Evolutionary conservation across 164 flowering plant species (phyloP).

Genomic region (Tetracentron sinense): DNA sequence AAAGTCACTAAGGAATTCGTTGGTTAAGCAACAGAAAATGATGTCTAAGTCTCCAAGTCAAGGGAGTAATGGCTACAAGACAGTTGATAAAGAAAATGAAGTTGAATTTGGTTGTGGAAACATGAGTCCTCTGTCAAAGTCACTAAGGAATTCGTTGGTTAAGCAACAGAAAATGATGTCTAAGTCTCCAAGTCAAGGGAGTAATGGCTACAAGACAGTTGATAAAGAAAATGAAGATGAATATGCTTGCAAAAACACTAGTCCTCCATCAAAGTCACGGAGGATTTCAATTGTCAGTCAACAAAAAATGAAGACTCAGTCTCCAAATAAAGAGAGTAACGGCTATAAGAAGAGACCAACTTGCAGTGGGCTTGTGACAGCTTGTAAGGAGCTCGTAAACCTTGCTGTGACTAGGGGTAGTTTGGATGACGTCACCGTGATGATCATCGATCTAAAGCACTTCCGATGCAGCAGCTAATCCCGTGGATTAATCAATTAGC

Average conservation of each 20-base stretch:
- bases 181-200: constrained; percentile 27
- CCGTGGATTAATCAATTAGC: neutral
- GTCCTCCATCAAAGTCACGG: constrained; percentile 37
- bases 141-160: constrained; percentile 31
- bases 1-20: constrained; percentile 12
- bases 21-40: constrained; percentile 10
- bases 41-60: constrained; percentile 1
- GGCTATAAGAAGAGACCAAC: constrained; percentile 16
- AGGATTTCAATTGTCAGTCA: constrained; percentile 39
- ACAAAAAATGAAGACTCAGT: constrained; percentile 13
- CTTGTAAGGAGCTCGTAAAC: constrained; percentile 67
- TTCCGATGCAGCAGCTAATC: constrained; percentile 30
- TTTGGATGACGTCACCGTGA: constrained; percentile 79
- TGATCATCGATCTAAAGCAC: constrained; percentile 63
- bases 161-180: constrained; percentile 26
- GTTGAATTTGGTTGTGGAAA: constrained; percentile 22
- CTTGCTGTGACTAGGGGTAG: constrained; percentile 63
- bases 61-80: neutral
- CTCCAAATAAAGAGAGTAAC: constrained; percentile 27
- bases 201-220: constrained; percentile 7
- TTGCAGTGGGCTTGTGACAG: constrained; percentile 32
- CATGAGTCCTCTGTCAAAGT: constrained; percentile 39
- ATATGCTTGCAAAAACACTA: constrained; percentile 24
- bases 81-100: constrained; percentile 1
- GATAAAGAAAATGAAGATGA: constrained; percentile 16